Evolutionary conservation across 2,329 filamentous ascomycete genomes (phyloP).

Genomic region (Lecanicillium sp.): DNA sequence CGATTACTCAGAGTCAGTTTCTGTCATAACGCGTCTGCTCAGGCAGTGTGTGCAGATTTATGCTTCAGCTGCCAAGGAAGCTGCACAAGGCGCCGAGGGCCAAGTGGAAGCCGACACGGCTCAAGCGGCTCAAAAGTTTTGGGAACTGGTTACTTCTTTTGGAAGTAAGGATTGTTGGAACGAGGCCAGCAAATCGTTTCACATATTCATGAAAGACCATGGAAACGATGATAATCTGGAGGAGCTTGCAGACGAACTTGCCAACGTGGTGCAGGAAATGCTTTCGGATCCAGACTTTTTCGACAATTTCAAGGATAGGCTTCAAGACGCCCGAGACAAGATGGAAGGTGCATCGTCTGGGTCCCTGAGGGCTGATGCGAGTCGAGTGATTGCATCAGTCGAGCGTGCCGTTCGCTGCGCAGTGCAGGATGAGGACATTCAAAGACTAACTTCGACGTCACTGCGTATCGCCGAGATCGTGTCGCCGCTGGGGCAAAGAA

Average conservation of each 20-base stretch:
- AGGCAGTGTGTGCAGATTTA: slow-evolving; percentile 73
- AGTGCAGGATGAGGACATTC: slow-evolving; percentile 61
- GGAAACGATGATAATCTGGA: slow-evolving; percentile 78
- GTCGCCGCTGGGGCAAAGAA: slow-evolving; percentile 48
- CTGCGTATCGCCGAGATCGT: slow-evolving; percentile 61
- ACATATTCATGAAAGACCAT: slow-evolving; percentile 65
- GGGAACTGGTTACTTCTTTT: slow-evolving; percentile 71
- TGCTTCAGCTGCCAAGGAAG: slow-evolving; percentile 61
- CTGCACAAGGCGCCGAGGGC: slow-evolving; percentile 56
- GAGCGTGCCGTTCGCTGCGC: slow-evolving; percentile 61
- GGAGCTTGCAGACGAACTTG: slow-evolving; percentile 62
- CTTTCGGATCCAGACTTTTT: slow-evolving; percentile 82
- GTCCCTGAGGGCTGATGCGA: slow-evolving; percentile 62
- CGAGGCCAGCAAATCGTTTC: slow-evolving; percentile 57
- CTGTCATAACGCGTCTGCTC: slow-evolving; percentile 65
- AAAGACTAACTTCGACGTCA: slow-evolving; percentile 58
- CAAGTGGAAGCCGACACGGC: slow-evolving; percentile 65
- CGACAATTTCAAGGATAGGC: slow-evolving; percentile 55
- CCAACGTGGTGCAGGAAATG: slow-evolving; percentile 68
- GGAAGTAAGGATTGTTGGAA: slow-evolving; percentile 69
- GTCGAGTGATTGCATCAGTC: slow-evolving; percentile 55
- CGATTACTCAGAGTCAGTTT: slow-evolving; percentile 83
- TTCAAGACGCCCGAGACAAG: slow-evolving; percentile 42
- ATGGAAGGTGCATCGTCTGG: slow-evolving; percentile 57
- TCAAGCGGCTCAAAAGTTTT: slow-evolving; percentile 69